phyloP scores from a whole-genome alignment of 768 basidiomycete species.

The Xerocomus potaroensis region DNA sequence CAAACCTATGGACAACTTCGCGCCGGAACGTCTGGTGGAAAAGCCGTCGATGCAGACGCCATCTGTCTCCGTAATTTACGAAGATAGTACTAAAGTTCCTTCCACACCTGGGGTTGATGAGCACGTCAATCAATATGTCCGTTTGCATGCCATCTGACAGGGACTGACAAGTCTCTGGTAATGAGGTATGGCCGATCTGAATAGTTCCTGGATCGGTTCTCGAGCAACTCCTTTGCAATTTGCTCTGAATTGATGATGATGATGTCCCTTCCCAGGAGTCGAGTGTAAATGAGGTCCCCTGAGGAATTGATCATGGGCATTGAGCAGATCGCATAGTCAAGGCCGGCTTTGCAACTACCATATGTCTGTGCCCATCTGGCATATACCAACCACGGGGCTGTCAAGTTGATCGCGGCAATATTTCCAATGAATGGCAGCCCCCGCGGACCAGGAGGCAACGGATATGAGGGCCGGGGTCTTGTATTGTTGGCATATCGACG shows the following conservation, averaged over 20 bases:
- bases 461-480: not conserved
- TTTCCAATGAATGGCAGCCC: conserved; percentile 38
- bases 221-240: conserved; percentile 43
- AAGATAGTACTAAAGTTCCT: conserved; percentile 21
- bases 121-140: not conserved
- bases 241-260: conserved; percentile 45
- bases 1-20: conserved; percentile 23
- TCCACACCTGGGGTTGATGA: conserved; percentile 12
- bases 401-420: conserved; percentile 28
- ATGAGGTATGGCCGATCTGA: conserved; percentile 43
- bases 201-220: conserved; percentile 44
- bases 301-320: not conserved
- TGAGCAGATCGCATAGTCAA: not conserved
- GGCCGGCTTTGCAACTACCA: conserved; percentile 18
- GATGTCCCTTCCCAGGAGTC: conserved; percentile 39
- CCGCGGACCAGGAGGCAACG: conserved; percentile 37
- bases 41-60: conserved; percentile 30
- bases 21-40: conserved; percentile 26
- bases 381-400: conserved; percentile 35
- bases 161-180: conserved; percentile 10
- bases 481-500: conserved; percentile 5
- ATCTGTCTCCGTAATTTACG: conserved; percentile 30
- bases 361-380: conserved; percentile 36
- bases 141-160: too few relatives aligned
- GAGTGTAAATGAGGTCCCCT: conserved; percentile 49